Evolutionary conservation across 2,329 filamentous ascomycete species (phyloP).

Genomic region (Fusarium sp.): DNA sequence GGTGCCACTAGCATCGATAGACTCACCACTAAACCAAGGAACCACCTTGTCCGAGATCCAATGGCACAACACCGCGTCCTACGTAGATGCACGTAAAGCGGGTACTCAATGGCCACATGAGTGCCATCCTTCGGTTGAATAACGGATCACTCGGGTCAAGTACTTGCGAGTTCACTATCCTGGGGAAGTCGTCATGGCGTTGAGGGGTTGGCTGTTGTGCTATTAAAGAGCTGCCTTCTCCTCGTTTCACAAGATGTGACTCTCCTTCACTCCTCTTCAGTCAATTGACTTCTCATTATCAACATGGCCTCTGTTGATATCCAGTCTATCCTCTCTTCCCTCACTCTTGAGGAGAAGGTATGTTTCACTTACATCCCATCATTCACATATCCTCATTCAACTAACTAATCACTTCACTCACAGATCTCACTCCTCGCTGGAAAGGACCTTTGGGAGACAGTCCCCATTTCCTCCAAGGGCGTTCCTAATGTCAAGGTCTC

Average conservation of each 20-base stretch:
- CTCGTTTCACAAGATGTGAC: conserved; percentile 16
- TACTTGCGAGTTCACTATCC: not conserved
- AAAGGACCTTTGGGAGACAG: conserved; percentile 41
- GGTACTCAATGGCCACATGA: conserved; percentile 34
- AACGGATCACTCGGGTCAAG: conserved; percentile 20
- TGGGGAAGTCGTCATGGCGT: conserved; percentile 12
- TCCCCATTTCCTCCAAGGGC: conserved; percentile 38
- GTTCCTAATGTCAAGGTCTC: conserved; percentile 38
- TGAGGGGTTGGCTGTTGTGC: conserved; percentile 14
- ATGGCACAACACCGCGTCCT: conserved; percentile 33
- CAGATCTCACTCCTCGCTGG: conserved; percentile 41
- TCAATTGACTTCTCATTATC: conserved; percentile 9
- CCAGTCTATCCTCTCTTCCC: conserved; percentile 40
- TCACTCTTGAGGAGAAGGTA: conserved; percentile 46
- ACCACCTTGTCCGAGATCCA: conserved; percentile 15
- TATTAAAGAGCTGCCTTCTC: conserved; percentile 35
- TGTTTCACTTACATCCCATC: not conserved
- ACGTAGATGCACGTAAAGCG: conserved; percentile 29
- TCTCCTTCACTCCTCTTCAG: conserved; percentile 7
- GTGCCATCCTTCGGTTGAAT: conserved; percentile 29
- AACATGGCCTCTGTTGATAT: conserved; percentile 41
- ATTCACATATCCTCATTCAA: not conserved
- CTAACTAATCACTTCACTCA: not conserved
- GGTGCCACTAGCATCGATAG: not conserved
- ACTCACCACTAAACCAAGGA: conserved; percentile 19